Percentiles rank a stretch among this genome's conserved stretches.
Conservation (phyloP, 2,329 filamentous ascomycete species). For the Dissoconium aciculare region DNA sequence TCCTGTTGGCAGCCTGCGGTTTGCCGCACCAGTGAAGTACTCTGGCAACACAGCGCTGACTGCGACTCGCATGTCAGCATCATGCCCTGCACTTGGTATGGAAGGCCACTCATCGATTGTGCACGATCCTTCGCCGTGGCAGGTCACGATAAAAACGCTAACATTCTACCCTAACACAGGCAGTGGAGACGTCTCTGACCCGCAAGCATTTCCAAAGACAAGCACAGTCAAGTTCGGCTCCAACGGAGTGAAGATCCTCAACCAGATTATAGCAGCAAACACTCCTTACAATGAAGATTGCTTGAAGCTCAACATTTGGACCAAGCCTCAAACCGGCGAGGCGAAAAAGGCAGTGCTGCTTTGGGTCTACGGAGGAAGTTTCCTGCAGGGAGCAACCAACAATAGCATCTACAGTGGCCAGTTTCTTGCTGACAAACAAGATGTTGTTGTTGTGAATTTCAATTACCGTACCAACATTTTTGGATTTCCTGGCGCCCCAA, state of each 20-base stretch:
- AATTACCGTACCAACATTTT: conserved; percentile 33
- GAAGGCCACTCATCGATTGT: too few relatives aligned
- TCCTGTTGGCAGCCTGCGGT: conserved; percentile 23
- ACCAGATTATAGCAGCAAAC: background rate
- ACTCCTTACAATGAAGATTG: conserved; percentile 20
- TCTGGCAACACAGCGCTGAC: background rate
- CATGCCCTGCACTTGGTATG: background rate
- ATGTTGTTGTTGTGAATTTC: conserved; percentile 27
- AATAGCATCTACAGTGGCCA: conserved; percentile 26
- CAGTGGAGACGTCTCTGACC: background rate
- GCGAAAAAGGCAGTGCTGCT: conserved; percentile 25
- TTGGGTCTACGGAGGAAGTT: conserved; percentile 29
- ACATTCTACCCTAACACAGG: too few relatives aligned
- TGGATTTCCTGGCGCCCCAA: conserved; percentile 27
- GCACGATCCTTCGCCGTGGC: too few relatives aligned
- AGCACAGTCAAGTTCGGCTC: background rate
- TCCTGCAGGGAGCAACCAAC: conserved; percentile 23
- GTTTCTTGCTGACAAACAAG: conserved; percentile 23
- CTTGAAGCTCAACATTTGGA: conserved; percentile 24
- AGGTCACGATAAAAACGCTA: too few relatives aligned
- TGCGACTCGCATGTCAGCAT: background rate
- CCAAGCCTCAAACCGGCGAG: conserved; percentile 15
- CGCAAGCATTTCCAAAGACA: background rate
- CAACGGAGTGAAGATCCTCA: background rate
- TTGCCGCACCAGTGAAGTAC: conserved; percentile 13